phyloP scores from a whole-genome alignment of 139 green algal genomes.

The Tetraselmis chui region DNA sequence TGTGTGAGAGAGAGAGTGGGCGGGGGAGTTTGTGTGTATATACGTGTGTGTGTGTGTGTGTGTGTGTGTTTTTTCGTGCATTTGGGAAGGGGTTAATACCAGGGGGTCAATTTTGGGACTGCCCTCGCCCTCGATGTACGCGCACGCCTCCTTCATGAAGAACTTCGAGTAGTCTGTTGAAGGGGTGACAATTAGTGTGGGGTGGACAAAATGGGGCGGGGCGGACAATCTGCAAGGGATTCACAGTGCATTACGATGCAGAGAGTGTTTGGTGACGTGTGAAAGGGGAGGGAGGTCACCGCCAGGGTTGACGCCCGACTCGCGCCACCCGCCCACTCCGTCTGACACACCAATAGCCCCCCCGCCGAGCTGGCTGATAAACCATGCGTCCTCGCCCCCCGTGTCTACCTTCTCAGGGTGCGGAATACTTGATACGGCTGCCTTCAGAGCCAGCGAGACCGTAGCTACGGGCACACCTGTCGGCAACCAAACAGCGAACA shows the following conservation, averaged over 20 bases:
- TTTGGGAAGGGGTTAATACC: too few relatives aligned
- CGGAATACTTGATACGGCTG: slow-evolving; percentile 45
- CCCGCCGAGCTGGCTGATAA: slow-evolving; percentile 49
- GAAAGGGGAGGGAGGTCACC: slow-evolving; percentile 12
- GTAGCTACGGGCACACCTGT: too few relatives aligned
- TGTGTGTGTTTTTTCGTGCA: too few relatives aligned
- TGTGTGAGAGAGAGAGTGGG: neutral
- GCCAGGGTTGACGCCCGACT: slow-evolving; percentile 79
- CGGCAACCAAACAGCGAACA: too few relatives aligned
- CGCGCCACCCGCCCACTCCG: slow-evolving; percentile 82
- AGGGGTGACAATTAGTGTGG: too few relatives aligned
- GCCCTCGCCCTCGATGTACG: slow-evolving; percentile 51
- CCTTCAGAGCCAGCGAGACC: neutral
- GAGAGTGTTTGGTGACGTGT: slow-evolving; percentile 14
- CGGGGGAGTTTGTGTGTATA: too few relatives aligned
- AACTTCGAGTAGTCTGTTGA: slow-evolving; percentile 67
- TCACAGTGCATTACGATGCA: too few relatives aligned
- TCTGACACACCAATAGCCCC: slow-evolving; percentile 75
- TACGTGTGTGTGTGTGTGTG: too few relatives aligned
- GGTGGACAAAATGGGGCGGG: too few relatives aligned
- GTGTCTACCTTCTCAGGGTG: slow-evolving; percentile 73
- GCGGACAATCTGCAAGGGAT: too few relatives aligned
- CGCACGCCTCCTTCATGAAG: slow-evolving; percentile 58
- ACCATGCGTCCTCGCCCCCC: slow-evolving; percentile 83
- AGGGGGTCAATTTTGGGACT: neutral